Evolutionary conservation across 2,329 filamentous ascomycete species (phyloP).

Genomic region (Colletotrichum somersetense): DNA sequence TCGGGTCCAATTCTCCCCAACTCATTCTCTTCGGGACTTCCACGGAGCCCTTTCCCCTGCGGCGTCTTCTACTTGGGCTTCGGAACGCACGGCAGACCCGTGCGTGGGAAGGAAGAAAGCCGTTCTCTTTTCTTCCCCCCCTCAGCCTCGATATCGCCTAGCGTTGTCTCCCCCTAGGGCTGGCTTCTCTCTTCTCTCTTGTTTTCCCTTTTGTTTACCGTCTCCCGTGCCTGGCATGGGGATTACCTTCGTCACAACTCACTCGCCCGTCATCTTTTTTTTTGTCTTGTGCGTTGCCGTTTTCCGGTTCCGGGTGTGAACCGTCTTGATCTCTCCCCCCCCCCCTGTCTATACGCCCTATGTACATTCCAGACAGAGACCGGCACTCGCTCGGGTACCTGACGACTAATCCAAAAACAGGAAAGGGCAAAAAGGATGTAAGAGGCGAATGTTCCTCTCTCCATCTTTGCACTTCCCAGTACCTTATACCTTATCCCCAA

Average conservation of each 20-base stretch:
- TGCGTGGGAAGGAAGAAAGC: background rate
- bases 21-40: background rate
- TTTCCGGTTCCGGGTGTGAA: constrained; percentile 7
- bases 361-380: background rate
- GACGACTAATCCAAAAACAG: background rate
- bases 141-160: background rate
- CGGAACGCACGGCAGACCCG: background rate
- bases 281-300: background rate
- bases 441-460: too few species aligned
- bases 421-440: too few species aligned
- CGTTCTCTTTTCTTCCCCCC: background rate
- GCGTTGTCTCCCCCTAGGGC: background rate
- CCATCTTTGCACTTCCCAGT: background rate
- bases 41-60: background rate
- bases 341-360: too few species aligned
- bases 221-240: background rate
- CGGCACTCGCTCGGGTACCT: background rate
- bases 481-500: too few species aligned
- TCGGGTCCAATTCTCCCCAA: too few species aligned
- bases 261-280: background rate
- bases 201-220: background rate
- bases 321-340: background rate
- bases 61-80: background rate
- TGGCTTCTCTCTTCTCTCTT: too few species aligned
- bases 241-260: constrained; percentile 5